Percentiles rank a stretch among this genome's conserved stretches.
These are phyloP conservation scores for Hemileia vastatrix DNA, from an alignment of 1,284 basidiomycete species.

Conservation along the genomic window DNA sequence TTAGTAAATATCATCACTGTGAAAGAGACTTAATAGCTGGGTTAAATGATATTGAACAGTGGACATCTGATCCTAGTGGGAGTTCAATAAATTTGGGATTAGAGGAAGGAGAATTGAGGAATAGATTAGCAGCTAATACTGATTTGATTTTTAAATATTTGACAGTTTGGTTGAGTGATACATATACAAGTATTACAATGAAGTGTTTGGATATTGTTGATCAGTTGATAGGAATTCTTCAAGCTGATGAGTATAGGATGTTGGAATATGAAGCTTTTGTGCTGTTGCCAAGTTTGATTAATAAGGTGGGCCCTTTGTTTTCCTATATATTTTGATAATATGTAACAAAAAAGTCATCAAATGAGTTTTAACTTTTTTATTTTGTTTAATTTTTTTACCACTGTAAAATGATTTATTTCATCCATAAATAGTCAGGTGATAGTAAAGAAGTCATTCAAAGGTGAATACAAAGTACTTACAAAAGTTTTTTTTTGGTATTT, in stretches of 20 bases:
- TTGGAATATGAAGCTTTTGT: conserved; percentile 77
- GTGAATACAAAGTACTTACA: conserved; percentile 49
- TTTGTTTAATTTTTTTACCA: not conserved
- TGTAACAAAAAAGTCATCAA: too few species aligned
- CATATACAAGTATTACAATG: conserved; percentile 80
- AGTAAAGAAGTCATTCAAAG: conserved; percentile 47
- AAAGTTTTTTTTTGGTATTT: conserved; percentile 55
- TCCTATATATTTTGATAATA: not conserved
- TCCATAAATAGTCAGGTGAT: conserved; percentile 48
- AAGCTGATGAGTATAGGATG: conserved; percentile 66
- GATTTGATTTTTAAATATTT: conserved; percentile 91
- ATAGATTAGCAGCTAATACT: conserved; percentile 73
- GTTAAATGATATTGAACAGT: conserved; percentile 61
- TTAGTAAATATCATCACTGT: conserved; percentile 91
- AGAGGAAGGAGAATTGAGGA: conserved; percentile 53
- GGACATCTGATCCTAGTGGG: conserved; percentile 55
- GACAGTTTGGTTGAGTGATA: conserved; percentile 79
- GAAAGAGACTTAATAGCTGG: conserved; percentile 84
- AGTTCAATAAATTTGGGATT: conserved; percentile 56
- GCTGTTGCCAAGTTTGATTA: conserved; percentile 80
- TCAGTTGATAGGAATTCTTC: conserved; percentile 61
- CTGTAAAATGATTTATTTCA: conserved; percentile 5
- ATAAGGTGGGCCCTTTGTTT: conserved; percentile 57
- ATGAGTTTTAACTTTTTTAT: too few species aligned
- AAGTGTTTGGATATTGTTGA: conserved; percentile 84